phyloP scores from a whole-genome alignment of 1,139 yeast species.

The Yamadazyma oceani region DNA sequence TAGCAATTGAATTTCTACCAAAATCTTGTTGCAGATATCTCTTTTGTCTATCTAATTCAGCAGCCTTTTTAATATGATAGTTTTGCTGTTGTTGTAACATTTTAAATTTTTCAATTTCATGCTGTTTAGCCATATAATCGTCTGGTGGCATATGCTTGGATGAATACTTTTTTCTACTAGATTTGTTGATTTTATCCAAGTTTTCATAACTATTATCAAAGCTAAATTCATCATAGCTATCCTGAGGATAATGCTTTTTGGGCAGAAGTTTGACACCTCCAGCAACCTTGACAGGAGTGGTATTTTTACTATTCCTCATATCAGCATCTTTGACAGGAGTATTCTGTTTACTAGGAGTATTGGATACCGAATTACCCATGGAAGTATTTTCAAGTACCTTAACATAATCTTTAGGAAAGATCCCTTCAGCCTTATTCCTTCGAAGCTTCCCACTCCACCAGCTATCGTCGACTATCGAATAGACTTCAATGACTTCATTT shows the following conservation, averaged over 20 bases:
- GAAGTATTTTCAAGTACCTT: conserved; percentile 44
- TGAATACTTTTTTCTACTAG: conserved; percentile 7
- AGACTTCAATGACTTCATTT: conserved; percentile 86
- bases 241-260: conserved; percentile 16
- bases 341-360: conserved; percentile 17
- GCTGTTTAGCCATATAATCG: conserved; percentile 20
- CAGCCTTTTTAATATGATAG: conserved; percentile 26
- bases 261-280: conserved; percentile 18
- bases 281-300: conserved; percentile 1
- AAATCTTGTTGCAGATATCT: conserved; percentile 21
- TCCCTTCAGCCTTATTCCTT: conserved; percentile 80
- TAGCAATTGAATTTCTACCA: conserved; percentile 15
- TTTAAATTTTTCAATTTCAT: conserved; percentile 34
- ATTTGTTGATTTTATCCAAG: conserved; percentile 10
- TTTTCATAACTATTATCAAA: conserved; percentile 30
- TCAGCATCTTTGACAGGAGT: conserved; percentile 25
- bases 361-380: conserved; percentile 14
- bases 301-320: too few relatives aligned
- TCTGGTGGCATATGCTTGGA: conserved; percentile 6
- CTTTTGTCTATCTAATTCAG: conserved; percentile 16
- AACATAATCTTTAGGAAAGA: conserved; percentile 89
- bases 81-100: conserved; percentile 33
- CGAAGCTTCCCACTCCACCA: conserved; percentile 89
- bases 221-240: conserved; percentile 23
- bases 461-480: conserved; percentile 77